phyloP scores from a whole-genome alignment of 352 stramenopile species.

The Phytophthora kernoviae region DNA sequence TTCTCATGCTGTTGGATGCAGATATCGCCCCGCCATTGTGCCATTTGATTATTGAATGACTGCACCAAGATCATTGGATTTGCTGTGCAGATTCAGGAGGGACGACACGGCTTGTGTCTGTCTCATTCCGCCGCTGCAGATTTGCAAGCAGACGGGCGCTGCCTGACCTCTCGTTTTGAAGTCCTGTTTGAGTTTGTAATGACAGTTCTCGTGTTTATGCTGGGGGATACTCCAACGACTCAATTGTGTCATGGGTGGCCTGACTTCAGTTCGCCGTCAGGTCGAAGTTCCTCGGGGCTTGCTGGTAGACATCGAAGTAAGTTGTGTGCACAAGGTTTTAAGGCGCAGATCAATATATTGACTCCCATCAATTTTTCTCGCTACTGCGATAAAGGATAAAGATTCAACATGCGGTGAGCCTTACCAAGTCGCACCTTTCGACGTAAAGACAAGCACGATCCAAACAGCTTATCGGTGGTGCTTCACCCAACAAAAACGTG shows the following conservation, averaged over 20 bases:
- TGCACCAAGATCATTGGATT: not conserved
- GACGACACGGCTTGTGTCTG: not conserved
- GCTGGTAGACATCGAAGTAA: no score
- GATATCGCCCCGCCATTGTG: not conserved
- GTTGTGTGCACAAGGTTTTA: not conserved
- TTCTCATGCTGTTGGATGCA: slow-evolving; percentile 8
- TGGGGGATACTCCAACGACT: not conserved
- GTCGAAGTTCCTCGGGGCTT: not conserved
- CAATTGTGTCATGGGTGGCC: not conserved
- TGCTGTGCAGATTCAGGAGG: not conserved
- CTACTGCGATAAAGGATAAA: no score
- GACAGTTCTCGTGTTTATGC: slow-evolving; percentile 1
- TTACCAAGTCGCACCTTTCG: slow-evolving; percentile 18
- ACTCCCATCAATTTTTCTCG: no score
- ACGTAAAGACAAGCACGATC: no score
- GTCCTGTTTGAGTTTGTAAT: slow-evolving; percentile 5
- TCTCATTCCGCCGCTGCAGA: slow-evolving; percentile 11
- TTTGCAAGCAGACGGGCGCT: not conserved
- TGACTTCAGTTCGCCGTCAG: not conserved
- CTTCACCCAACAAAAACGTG: slow-evolving; percentile 8
- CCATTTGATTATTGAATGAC: slow-evolving; percentile 2
- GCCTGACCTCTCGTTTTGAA: slow-evolving; percentile 10
- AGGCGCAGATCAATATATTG: no score
- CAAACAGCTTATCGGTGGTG: slow-evolving; percentile 13
- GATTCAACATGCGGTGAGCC: not conserved